Evolutionary conservation across 345 rosid species (phyloP).

Genomic region (Salix brachista): DNA sequence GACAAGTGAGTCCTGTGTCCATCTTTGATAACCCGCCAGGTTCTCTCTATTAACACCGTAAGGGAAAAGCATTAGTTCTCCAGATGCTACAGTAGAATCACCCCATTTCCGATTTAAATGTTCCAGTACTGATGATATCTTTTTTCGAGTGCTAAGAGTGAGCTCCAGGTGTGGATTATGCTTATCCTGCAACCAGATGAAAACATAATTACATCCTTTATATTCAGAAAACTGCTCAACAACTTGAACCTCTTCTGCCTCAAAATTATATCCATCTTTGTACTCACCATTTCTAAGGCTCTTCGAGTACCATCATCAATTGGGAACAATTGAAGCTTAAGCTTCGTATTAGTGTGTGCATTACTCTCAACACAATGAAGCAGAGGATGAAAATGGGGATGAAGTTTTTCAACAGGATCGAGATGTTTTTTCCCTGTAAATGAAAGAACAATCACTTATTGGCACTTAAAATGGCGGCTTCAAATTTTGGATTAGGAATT

Average conservation of each 20-base stretch:
- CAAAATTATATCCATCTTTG: slow-evolving; percentile 14
- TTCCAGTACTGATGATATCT: slow-evolving; percentile 90
- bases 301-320: slow-evolving; percentile 83
- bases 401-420: slow-evolving; percentile 40
- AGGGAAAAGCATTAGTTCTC: slow-evolving; percentile 83
- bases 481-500: slow-evolving; percentile 19
- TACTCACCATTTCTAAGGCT: slow-evolving; percentile 83
- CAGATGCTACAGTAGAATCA: slow-evolving; percentile 65
- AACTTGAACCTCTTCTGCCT: slow-evolving; percentile 11
- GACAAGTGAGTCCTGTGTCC: slow-evolving; percentile 70
- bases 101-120: slow-evolving; percentile 99
- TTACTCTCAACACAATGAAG: slow-evolving; percentile 49
- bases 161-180: slow-evolving; percentile 97
- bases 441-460: slow-evolving; percentile 12
- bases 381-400: slow-evolving; percentile 41
- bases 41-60: slow-evolving; percentile 63
- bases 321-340: slow-evolving; percentile 95
- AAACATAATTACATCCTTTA: slow-evolving; percentile 13
- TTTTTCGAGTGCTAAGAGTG: slow-evolving; percentile 88
- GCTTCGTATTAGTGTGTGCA: slow-evolving; percentile 50
- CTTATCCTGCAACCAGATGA: slow-evolving; percentile 63
- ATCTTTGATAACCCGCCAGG: slow-evolving; percentile 49
- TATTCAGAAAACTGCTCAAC: slow-evolving; percentile 6
- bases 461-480: slow-evolving; percentile 12
- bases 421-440: slow-evolving; percentile 39